Evolutionary conservation across 768 basidiomycete genomes (phyloP).

Genomic region (Heimioporus sp.): DNA sequence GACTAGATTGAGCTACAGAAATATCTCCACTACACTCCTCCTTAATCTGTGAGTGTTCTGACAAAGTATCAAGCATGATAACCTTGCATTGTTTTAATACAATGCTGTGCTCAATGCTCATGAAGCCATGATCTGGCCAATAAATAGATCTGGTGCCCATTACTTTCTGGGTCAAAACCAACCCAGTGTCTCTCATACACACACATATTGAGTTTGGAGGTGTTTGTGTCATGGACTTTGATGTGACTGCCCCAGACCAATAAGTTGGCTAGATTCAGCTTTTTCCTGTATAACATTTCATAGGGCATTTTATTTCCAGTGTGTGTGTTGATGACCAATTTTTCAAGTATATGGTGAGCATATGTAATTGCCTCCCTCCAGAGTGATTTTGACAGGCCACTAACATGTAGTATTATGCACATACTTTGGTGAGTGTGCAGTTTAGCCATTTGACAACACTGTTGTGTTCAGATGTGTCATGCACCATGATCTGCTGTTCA

Average conservation of each 20-base stretch:
- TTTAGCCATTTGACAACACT: not conserved
- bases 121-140: too few species aligned
- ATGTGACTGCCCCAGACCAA: conserved; percentile 15
- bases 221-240: conserved; percentile 6
- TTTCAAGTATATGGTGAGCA: too few species aligned
- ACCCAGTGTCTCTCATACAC: conserved; percentile 11
- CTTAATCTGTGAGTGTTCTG: not conserved
- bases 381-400: not conserved
- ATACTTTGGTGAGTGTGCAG: not conserved
- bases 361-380: not conserved
- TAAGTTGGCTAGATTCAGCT: conserved; percentile 15
- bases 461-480: conserved; percentile 2
- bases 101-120: not conserved
- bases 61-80: not conserved
- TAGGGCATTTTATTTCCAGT: too few species aligned
- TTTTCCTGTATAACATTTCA: conserved; percentile 2
- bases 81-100: not conserved
- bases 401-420: not conserved
- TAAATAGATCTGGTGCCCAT: not conserved
- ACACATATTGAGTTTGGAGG: conserved; percentile 13
- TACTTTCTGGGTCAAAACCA: not conserved
- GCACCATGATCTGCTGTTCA: not conserved
- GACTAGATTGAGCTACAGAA: too few species aligned
- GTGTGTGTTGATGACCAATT: too few species aligned
- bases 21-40: too few species aligned